Evolutionary conservation across 495 filamentous ascomycete genomes (phyloP).

Genomic region (Trichoderma virens): DNA sequence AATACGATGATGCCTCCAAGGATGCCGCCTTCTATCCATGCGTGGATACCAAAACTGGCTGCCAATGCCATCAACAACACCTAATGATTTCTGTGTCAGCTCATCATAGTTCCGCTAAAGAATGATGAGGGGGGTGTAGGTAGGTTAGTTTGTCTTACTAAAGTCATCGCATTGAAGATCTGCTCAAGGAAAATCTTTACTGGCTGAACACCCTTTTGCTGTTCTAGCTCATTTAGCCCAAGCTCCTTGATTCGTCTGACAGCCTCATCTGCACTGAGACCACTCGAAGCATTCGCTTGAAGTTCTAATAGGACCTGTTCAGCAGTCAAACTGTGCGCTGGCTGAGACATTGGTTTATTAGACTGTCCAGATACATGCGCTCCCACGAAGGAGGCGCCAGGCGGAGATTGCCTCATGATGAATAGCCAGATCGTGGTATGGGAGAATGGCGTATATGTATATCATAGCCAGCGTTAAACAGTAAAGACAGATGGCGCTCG

Average conservation of each 20-base stretch:
- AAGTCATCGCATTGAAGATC: conserved; percentile 47
- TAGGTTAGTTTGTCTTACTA: conserved; percentile 23
- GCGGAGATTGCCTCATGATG: not conserved
- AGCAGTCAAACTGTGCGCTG: conserved; percentile 51
- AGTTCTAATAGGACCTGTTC: conserved; percentile 46
- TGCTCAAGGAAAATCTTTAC: conserved; percentile 61
- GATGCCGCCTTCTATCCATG: conserved; percentile 62
- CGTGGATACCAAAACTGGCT: conserved; percentile 34
- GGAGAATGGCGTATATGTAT: too few species aligned
- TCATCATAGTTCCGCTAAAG: not conserved
- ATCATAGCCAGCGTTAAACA: too few species aligned
- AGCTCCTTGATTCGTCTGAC: conserved; percentile 45
- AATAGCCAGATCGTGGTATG: too few species aligned
- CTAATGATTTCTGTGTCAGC: not conserved
- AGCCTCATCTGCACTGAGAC: conserved; percentile 50
- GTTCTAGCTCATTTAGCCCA: conserved; percentile 56
- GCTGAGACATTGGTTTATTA: conserved; percentile 40
- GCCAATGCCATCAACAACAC: conserved; percentile 19
- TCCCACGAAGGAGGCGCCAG: not conserved
- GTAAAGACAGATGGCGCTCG: too few species aligned
- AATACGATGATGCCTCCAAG: conserved; percentile 29
- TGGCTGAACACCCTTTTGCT: conserved; percentile 52
- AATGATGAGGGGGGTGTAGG: not conserved
- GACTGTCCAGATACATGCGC: conserved; percentile 38
- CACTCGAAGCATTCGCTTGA: conserved; percentile 47